phyloP scores from a whole-genome alignment of 345 rosid genomes.

The Trapa bicornis region DNA sequence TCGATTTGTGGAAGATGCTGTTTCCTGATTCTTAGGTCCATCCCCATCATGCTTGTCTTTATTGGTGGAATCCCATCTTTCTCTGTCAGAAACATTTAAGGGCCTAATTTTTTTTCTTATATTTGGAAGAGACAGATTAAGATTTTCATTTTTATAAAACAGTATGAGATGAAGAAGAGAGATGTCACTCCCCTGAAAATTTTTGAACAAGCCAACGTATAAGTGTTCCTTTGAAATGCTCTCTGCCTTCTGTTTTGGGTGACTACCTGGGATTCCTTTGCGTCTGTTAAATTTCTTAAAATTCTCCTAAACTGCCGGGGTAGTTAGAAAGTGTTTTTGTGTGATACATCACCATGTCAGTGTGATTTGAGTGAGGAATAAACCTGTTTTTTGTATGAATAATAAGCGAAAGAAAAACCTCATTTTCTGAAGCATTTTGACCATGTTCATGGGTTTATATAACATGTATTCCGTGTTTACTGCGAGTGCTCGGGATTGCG shows the following conservation, averaged over 20 bases:
- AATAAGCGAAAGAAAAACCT: too few relatives aligned
- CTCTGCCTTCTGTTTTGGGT: neutral
- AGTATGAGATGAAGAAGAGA: too few relatives aligned
- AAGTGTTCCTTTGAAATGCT: too few relatives aligned
- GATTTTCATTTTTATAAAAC: too few relatives aligned
- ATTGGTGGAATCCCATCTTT: too few relatives aligned
- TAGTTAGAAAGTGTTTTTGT: neutral
- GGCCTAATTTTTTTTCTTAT: too few relatives aligned
- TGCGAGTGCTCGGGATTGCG: neutral
- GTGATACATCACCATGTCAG: neutral
- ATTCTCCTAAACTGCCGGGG: neutral
- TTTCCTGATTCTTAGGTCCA: neutral
- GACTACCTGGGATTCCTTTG: neutral
- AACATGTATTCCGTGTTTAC: neutral
- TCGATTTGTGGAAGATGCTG: neutral
- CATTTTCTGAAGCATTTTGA: too few relatives aligned
- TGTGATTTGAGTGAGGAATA: neutral
- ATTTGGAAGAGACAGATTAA: too few relatives aligned
- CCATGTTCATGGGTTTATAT: too few relatives aligned
- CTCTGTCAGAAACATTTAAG: neutral
- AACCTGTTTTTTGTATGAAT: too few relatives aligned
- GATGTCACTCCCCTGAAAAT: too few relatives aligned
- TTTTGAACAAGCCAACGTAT: neutral
- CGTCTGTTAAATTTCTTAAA: neutral
- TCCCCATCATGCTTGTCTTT: neutral